These are phyloP conservation scores for Extremus antarcticus DNA, from an alignment of 495 filamentous ascomycete genomes.

Conservation along the genomic window DNA sequence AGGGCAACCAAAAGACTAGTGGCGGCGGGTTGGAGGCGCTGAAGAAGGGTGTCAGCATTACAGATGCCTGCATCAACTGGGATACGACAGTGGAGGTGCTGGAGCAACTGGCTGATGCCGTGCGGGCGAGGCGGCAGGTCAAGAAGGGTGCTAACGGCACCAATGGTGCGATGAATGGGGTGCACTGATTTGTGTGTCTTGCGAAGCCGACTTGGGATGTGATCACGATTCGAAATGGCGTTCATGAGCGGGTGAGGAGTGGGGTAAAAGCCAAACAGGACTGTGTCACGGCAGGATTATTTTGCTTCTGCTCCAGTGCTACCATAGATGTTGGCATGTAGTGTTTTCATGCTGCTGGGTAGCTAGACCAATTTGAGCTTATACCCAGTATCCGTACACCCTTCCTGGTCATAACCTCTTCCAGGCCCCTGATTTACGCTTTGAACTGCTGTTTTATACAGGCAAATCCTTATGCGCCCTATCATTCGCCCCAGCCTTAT, in stretches of 20 bases:
- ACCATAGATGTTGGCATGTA: background rate
- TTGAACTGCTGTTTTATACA: constrained; percentile 8
- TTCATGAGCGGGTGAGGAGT: too few relatives aligned
- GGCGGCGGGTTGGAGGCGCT: constrained; percentile 63
- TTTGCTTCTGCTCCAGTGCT: too few relatives aligned
- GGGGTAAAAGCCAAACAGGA: too few relatives aligned
- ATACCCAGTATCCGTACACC: too few relatives aligned
- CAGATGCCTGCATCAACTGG: constrained; percentile 96
- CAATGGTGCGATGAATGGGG: constrained; percentile 13
- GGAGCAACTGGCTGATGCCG: constrained; percentile 77
- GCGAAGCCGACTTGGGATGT: background rate
- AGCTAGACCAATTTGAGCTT: too few relatives aligned
- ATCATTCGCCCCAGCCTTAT: constrained; percentile 20
- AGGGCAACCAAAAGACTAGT: constrained; percentile 74
- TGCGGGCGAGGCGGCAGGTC: constrained; percentile 55
- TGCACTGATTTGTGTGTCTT: constrained; percentile 11
- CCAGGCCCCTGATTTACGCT: too few relatives aligned
- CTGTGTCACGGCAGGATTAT: too few relatives aligned
- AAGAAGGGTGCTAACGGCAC: constrained; percentile 10
- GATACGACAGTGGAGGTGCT: constrained; percentile 73
- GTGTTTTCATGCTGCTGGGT: background rate
- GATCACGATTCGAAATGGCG: background rate
- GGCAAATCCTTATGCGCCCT: constrained; percentile 22
- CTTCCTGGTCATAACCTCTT: too few relatives aligned
- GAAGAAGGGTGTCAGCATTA: constrained; percentile 91